Evolutionary conservation across 2,329 filamentous ascomycete genomes (phyloP), one percentile per base, ranked within the genome.

Genomic region (Penicillium brasilianum): DNA sequence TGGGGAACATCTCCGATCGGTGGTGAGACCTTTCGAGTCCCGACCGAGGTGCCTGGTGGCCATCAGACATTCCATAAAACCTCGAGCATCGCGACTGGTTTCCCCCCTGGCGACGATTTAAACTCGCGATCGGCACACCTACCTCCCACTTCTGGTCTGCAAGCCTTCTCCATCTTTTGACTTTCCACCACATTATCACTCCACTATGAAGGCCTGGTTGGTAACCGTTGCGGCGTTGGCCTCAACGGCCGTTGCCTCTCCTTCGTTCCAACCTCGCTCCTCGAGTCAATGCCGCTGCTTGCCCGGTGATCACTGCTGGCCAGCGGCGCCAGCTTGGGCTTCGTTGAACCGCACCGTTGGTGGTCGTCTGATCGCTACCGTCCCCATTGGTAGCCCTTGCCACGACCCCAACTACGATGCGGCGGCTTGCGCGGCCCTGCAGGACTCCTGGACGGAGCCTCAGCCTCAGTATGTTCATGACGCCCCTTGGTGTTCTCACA

Each of bases 281-380:
- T 25, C 16, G 6, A 28, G 25, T 4, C 4, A 54, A 7, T 72
- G 71, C 49, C 66, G 65, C 63, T 73, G 71, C 39, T 54, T 73
- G 50, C 78, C 78, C 2, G 70, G 70, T 6, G 74, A 80, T 54
- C 50, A 60, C 25, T 80, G 78, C 63, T 80, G 78, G 78, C 71
- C 77, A 65, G 64, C 69, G 4, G n/a, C 61, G 1, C 59, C 67
- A 6, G 61, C 62, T n/a, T 79, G 77, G 77, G 58, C 65, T 3
- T 55, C 65, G 8, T 65, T 80, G 37, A 80, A 80, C 65, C 60
- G 57, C 49, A 77, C 77, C 3, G 72, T 80, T 5, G 70, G 67
- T 28, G 78, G 78, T 46, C 72, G 72, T 55, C 67, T 80, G 52
- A 65, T 80, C 10, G 69, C 72, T 3, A 80, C 77, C 16, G 72